Evolutionary conservation across 306 rosid species (phyloP), one percentile per base, ranked within the genome.

Genomic region (Quercus bicolor): DNA sequence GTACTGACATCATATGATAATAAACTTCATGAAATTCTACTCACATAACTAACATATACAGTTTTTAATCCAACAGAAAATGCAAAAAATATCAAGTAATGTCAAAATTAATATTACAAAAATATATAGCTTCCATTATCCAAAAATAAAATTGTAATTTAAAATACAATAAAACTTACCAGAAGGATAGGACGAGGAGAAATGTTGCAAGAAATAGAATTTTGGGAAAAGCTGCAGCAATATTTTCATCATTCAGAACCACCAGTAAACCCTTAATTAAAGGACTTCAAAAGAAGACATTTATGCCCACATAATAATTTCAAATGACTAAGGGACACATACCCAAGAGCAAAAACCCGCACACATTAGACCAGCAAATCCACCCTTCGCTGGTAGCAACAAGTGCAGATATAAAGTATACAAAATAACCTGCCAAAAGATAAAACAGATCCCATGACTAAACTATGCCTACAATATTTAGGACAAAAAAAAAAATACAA

Each of bases 331-430:
- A 70, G 73, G 54, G 53, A 74, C 56, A 64, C 86, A 79, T 91
- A 91, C 93, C 93, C 90, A 84, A 83, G 19, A 91, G 91, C 74
- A 84, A 74, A 77, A 91, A 91, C 37, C 93, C 89, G 16, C 90
- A 91, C 6, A 77, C 87, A 81, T 84, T 75, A 68, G 83, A 86
- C 91, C 88, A 83, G 82, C 90, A 87, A 81, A 33, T 61, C 93
- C 96, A 91, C 76, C 84, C 84, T 70, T 79, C 74, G 74, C 86
- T 84, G 76, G 89, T 83, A 64, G 90, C 89, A 59, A 87, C 59
- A 77, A 84, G 81, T 26, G 88, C 65, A 77, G 82, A 84, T 81
- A 81, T 73, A 79, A 89, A 91, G 80, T 91, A 86, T 51, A 91
- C 75, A 51, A 85, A 84, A 86, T 89, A 91, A 61, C 96, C 93